Evolutionary conservation across 352 stramenopile species (phyloP).

Genomic region (Pythium insidiosum): DNA sequence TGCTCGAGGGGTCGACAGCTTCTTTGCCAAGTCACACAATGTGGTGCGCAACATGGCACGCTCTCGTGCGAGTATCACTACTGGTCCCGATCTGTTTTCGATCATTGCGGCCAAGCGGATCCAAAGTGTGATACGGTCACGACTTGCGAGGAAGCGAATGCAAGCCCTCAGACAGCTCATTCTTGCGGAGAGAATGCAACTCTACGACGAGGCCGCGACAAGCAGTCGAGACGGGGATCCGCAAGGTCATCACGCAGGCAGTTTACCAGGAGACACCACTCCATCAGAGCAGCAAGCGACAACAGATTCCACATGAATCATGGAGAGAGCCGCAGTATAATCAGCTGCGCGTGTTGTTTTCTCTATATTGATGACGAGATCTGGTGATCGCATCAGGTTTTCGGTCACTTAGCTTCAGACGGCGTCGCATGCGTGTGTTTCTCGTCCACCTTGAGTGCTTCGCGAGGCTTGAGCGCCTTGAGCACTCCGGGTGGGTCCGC

Average conservation of each 20-base stretch:
- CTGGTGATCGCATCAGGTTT: no score
- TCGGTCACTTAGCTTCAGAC: no score
- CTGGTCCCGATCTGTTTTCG: slow-evolving; percentile 13
- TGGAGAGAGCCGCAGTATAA: no score
- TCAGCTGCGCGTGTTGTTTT: no score
- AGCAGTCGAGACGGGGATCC: slow-evolving; percentile 1
- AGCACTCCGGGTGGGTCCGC: slow-evolving; percentile 13
- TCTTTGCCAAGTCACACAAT: slow-evolving; percentile 25
- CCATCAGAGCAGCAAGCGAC: no score
- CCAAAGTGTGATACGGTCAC: slow-evolving; percentile 17
- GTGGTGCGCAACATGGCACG: slow-evolving; percentile 10
- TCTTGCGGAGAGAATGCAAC: slow-evolving; percentile 1
- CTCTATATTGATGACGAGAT: no score
- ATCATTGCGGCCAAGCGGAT: slow-evolving; percentile 31
- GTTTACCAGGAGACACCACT: no score
- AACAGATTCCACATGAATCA: no score
- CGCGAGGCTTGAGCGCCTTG: slow-evolving; percentile 17
- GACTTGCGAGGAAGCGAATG: slow-evolving; percentile 17
- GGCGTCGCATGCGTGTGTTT: slow-evolving; percentile 2
- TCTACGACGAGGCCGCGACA: slow-evolving; percentile 12
- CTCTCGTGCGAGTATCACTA: slow-evolving; percentile 9
- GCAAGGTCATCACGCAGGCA: slow-evolving; percentile 1
- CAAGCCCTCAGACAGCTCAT: slow-evolving; percentile 13
- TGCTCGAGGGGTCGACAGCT: slow-evolving; percentile 8
- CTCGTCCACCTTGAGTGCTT: slow-evolving; percentile 17